These are phyloP conservation scores for Nicotiana obtusifolia DNA, from an alignment of 257 asterid species.

Conservation along the genomic window DNA sequence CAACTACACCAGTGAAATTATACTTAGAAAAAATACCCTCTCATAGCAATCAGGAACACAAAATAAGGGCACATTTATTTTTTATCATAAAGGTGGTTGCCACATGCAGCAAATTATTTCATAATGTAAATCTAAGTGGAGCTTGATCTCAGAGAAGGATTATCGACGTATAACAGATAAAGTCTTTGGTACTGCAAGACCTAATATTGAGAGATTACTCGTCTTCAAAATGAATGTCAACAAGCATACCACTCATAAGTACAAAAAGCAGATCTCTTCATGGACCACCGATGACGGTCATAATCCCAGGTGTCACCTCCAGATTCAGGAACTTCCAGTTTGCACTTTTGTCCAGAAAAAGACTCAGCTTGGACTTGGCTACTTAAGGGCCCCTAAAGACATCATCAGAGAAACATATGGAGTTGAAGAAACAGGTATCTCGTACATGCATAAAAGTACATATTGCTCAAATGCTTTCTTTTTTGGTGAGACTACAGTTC, in stretches of 20 bases:
- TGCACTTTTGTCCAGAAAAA: conserved; percentile 31
- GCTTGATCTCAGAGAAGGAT: neutral
- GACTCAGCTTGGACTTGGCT: conserved; percentile 23
- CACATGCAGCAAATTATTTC: neutral
- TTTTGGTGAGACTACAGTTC: neutral
- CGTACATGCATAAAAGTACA: neutral
- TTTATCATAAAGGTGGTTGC: neutral
- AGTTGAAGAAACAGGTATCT: conserved; percentile 4
- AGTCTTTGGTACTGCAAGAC: neutral
- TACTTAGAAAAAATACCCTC: neutral
- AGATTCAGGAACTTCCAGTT: conserved; percentile 52
- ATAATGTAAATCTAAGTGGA: neutral
- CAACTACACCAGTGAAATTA: conserved; percentile 47
- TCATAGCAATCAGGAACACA: neutral
- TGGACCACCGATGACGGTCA: conserved; percentile 58
- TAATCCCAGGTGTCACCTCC: conserved; percentile 64
- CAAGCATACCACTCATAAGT: conserved; percentile 63
- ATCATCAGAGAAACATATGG: conserved; percentile 4
- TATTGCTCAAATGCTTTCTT: neutral
- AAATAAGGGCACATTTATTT: neutral
- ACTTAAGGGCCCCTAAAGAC: conserved; percentile 36
- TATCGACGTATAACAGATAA: neutral
- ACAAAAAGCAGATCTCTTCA: conserved; percentile 62
- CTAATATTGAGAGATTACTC: neutral
- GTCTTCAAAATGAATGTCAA: neutral